Evolutionary conservation across 2,329 filamentous ascomycete species (phyloP), one percentile per base, ranked within the genome.

Genomic region (Didymosphaeria variabile): DNA sequence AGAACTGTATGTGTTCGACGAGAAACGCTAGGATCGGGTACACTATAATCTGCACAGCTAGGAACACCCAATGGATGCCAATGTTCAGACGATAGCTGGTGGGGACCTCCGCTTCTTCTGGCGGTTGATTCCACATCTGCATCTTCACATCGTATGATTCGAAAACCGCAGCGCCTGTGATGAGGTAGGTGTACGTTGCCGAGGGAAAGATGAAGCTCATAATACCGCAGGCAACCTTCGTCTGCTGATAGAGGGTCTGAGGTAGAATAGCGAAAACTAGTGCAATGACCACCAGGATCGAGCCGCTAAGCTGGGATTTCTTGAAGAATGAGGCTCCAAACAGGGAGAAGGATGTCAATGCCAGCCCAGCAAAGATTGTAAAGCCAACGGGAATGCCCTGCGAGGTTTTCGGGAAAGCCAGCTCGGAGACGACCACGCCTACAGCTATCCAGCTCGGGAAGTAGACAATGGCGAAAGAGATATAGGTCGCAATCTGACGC

Each of bases 391-490:
- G 67, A 10, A 71, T 57, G 17, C 46, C 60, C 4, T 46, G 46
- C 5, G 67, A 71, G 1, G 54, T 63, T 10, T 64, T 57, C 10
- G 71, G 71, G 19, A 70, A 69, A 12, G 68, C 65, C 1, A 72
- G 62, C 3, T 57, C 55, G 1, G 60, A 63, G 5, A 72, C 58
- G 12, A 73, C 61, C 3, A 69, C 62, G 15, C 69, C 71, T 12
- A 72, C 55, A 6, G 61, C 58, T 15, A 73, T 58, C 69, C 68
- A 73, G 55, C 69, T 61, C 0, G 69, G 69, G 19, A 71, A 59
- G 58, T 72, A 73, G 9, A 73, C 82, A 0, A 61, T 15, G 0
- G 64, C 63, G 44, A 73, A 73, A 2, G 71, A 71, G 26, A 70
- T 38, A 32, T 67, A 73, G 5, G 64, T 68, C 19, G 69, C 61